Conservation (phyloP, 768 basidiomycete species). For the Tylopilus rubrobrunneus region DNA sequence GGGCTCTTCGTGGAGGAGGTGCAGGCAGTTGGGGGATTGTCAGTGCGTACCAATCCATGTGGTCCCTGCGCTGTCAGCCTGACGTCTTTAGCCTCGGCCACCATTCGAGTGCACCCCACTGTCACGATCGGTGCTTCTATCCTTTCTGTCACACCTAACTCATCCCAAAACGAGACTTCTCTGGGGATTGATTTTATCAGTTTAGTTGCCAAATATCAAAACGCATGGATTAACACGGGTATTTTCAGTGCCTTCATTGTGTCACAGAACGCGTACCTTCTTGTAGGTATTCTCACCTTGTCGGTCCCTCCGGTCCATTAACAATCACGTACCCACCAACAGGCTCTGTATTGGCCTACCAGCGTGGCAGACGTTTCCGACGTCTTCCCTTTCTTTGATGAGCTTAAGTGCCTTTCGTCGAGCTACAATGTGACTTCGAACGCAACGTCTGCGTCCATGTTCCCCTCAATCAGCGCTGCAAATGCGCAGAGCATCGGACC, state of each 20-base stretch:
- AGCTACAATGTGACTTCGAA: slow-evolving; percentile 17
- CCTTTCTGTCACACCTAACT: slow-evolving; percentile 10
- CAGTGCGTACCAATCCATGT: slow-evolving; percentile 15
- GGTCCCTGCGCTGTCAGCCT: background rate
- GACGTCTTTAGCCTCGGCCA: slow-evolving; percentile 15
- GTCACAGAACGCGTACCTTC: slow-evolving; percentile 4
- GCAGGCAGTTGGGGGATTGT: slow-evolving; percentile 50
- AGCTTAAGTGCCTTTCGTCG: slow-evolving; percentile 8
- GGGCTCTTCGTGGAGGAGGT: slow-evolving; percentile 50
- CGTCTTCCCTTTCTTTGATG: slow-evolving; percentile 18
- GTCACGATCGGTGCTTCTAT: slow-evolving; percentile 11
- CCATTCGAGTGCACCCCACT: slow-evolving; percentile 10
- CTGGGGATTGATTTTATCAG: slow-evolving; percentile 19
- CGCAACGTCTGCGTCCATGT: slow-evolving; percentile 8
- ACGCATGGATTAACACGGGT: slow-evolving; percentile 9
- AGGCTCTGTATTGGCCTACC: background rate
- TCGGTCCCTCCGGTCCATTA: background rate
- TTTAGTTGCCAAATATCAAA: slow-evolving; percentile 19
- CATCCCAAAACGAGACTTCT: slow-evolving; percentile 5
- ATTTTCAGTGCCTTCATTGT: slow-evolving; percentile 4
- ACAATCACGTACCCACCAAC: background rate
- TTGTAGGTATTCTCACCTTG: slow-evolving; percentile 7
- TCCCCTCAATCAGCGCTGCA: slow-evolving; percentile 11
- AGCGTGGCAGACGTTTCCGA: background rate
- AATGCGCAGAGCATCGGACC: slow-evolving; percentile 7